Conservation (phyloP, 116 monocot species). For the Thalassia testudinum region DNA sequence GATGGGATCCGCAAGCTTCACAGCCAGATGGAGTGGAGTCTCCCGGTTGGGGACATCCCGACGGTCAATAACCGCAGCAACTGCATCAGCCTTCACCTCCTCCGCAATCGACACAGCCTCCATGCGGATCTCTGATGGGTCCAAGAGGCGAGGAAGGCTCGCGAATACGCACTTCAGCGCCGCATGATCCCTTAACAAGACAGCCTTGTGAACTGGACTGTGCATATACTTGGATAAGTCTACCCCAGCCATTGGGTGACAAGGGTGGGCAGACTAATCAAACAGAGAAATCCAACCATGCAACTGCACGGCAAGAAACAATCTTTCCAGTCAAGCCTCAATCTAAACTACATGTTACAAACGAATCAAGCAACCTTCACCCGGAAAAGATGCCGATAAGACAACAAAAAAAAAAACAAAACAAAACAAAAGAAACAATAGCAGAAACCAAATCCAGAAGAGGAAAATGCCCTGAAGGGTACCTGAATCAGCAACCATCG, state of each 20-base stretch:
- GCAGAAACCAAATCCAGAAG: too few relatives aligned
- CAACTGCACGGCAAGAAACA: too few relatives aligned
- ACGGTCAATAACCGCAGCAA: constrained; percentile 49
- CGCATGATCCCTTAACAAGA: constrained; percentile 42
- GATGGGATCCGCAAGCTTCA: constrained; percentile 29
- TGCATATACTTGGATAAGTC: constrained; percentile 48
- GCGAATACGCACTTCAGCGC: constrained; percentile 22
- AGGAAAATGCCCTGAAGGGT: too few relatives aligned
- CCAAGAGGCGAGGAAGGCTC: constrained; percentile 31
- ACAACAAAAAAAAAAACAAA: too few relatives aligned
- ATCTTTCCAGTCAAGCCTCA: too few relatives aligned
- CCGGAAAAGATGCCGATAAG: too few relatives aligned
- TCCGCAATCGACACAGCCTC: constrained; percentile 36
- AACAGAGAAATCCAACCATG: too few relatives aligned
- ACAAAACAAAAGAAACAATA: too few relatives aligned
- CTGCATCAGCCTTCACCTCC: constrained; percentile 30
- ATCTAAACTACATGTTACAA: too few relatives aligned
- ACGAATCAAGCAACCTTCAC: too few relatives aligned
- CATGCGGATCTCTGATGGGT: constrained; percentile 37
- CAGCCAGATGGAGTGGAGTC: constrained; percentile 65
- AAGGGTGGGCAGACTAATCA: not conserved
- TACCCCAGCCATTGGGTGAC: constrained; percentile 20
- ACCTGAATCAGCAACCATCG: too few relatives aligned
- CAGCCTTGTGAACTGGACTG: constrained; percentile 69
- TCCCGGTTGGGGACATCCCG: constrained; percentile 60